Evolutionary conservation across 768 basidiomycete genomes (phyloP).

Genomic region (Chalciporus sphaerocephalus): DNA sequence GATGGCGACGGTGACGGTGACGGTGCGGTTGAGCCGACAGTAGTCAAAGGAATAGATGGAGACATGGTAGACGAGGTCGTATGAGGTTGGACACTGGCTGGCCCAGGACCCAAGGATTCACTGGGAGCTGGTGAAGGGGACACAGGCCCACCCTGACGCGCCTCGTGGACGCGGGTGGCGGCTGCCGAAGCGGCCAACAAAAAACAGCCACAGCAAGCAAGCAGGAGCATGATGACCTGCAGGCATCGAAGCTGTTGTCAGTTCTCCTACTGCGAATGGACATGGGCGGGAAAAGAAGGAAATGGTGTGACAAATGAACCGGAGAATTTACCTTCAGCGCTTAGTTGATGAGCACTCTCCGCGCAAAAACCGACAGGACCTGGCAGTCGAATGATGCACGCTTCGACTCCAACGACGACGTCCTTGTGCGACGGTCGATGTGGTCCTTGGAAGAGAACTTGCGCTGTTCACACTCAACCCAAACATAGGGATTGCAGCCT

Average conservation of each 20-base stretch:
- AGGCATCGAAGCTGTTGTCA: slow-evolving; percentile 10
- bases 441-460: slow-evolving; percentile 3
- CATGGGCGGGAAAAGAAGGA: background rate
- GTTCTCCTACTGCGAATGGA: background rate
- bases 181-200: slow-evolving; percentile 7
- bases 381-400: background rate
- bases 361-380: background rate
- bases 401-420: background rate
- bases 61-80: slow-evolving; percentile 9
- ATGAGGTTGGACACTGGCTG: slow-evolving; percentile 4
- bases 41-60: slow-evolving; percentile 1
- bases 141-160: slow-evolving; percentile 19
- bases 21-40: slow-evolving; percentile 1
- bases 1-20: slow-evolving; percentile 4
- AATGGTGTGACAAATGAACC: background rate
- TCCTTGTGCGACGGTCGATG: background rate
- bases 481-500: background rate
- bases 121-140: background rate
- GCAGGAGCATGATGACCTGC: slow-evolving; percentile 1
- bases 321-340: background rate
- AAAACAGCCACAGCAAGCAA: slow-evolving; percentile 7
- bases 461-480: background rate
- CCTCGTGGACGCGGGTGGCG: slow-evolving; percentile 19
- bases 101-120: slow-evolving; percentile 6
- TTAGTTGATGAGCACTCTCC: background rate